Evolutionary conservation across 768 basidiomycete genomes (phyloP).

Genomic region (Obba rivulosa): DNA sequence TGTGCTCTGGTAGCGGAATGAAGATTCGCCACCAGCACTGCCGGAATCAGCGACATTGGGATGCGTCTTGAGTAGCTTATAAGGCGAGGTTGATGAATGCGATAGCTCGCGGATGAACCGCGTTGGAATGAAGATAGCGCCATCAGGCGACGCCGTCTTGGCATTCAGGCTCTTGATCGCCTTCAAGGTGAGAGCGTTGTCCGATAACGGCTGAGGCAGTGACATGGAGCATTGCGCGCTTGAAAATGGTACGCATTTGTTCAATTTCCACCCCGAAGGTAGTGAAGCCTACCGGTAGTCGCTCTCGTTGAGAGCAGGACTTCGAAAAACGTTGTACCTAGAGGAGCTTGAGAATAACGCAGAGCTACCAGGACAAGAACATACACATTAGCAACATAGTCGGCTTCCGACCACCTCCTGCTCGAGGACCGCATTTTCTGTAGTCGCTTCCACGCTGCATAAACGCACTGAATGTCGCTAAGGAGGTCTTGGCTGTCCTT

Average conservation of each 20-base stretch:
- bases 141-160: constrained; percentile 45
- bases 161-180: constrained; percentile 37
- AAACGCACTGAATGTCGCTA: constrained; percentile 36
- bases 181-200: constrained; percentile 21
- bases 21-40: constrained; percentile 35
- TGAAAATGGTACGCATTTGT: neutral
- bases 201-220: constrained; percentile 39
- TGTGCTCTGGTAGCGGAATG: constrained; percentile 48
- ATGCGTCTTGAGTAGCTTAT: constrained; percentile 40
- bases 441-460: constrained; percentile 40
- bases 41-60: constrained; percentile 29
- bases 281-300: constrained; percentile 33
- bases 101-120: constrained; percentile 35
- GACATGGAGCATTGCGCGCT: constrained; percentile 46
- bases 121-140: constrained; percentile 41
- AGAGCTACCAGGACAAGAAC: constrained; percentile 12
- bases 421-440: constrained; percentile 37
- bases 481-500: constrained; percentile 22
- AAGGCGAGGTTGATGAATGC: constrained; percentile 39
- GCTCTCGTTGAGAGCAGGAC: constrained; percentile 36
- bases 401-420: constrained; percentile 49
- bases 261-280: too few species aligned
- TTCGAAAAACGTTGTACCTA: constrained; percentile 47
- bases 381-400: constrained; percentile 51
- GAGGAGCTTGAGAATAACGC: neutral